Evolutionary conservation across 208 protist species (phyloP).

Genomic region (Crithidia bombi): DNA sequence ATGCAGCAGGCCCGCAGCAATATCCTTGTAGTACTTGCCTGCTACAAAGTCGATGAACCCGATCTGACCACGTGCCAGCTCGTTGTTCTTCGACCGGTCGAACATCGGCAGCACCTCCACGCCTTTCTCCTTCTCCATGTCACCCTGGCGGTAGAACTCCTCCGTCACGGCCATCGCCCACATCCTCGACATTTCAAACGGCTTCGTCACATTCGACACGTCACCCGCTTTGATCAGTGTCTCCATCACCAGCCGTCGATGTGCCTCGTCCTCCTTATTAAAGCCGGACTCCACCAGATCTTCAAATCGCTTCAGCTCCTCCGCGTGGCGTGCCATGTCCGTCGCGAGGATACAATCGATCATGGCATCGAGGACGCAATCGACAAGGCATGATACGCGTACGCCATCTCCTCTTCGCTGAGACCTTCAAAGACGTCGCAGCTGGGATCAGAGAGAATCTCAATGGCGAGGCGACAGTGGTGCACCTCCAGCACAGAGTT

Average conservation of each 20-base stretch:
- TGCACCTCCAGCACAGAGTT: conserved; percentile 88
- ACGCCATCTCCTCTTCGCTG: conserved; percentile 38
- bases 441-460: conserved; percentile 80
- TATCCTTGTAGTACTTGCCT: conserved; percentile 78
- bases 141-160: conserved; percentile 90
- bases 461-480: conserved; percentile 88
- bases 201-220: conserved; percentile 88
- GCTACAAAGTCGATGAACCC: conserved; percentile 90
- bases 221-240: conserved; percentile 85
- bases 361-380: too few relatives aligned
- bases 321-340: conserved; percentile 85
- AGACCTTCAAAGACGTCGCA: conserved; percentile 79
- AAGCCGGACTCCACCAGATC: conserved; percentile 29
- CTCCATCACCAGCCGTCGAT: conserved; percentile 54
- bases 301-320: conserved; percentile 50
- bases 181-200: conserved; percentile 80
- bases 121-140: conserved; percentile 88
- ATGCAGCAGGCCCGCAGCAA: conserved; percentile 56
- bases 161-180: conserved; percentile 89
- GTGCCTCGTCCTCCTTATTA: conserved; percentile 36
- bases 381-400: conserved; percentile 69
- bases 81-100: conserved; percentile 81
- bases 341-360: conserved; percentile 88
- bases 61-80: conserved; percentile 87
- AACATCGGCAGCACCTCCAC: conserved; percentile 88